A percentile compares a stretch with the other conserved stretches of the same genome.
Evolutionary conservation across 78 protist genomes (phyloP).

Genomic region (slime mould (Dictyostelium discoideum)): dicty_2.7 NC_007088.5:5466501-5467000

Average conservation of each 20-base stretch:
- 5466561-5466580: not conserved
- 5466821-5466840: not conserved
- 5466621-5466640: conserved; percentile 57
- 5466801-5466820: conserved; percentile 3
- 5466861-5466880: conserved; percentile 55
- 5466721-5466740: conserved; percentile 36
- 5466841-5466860: not conserved
- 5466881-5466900: conserved; percentile 77
- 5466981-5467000: not conserved
- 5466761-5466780: not conserved
- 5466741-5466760: conserved; percentile 26
- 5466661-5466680: conserved; percentile 9
- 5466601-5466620: conserved; percentile 21
- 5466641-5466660: conserved; percentile 51
- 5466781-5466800: not conserved
- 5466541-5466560: not conserved
- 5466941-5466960: conserved; percentile 46
- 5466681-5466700: conserved; percentile 31
- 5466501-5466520: not conserved
- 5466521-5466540: not conserved
- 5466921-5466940: conserved; percentile 60
- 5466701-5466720: conserved; percentile 64
- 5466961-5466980: conserved; percentile 28
- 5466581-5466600: conserved; percentile 41
- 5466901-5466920: conserved; percentile 69